phyloP scores from a whole-genome alignment of 495 filamentous ascomycete species.

The Podospora fimiseda region DNA sequence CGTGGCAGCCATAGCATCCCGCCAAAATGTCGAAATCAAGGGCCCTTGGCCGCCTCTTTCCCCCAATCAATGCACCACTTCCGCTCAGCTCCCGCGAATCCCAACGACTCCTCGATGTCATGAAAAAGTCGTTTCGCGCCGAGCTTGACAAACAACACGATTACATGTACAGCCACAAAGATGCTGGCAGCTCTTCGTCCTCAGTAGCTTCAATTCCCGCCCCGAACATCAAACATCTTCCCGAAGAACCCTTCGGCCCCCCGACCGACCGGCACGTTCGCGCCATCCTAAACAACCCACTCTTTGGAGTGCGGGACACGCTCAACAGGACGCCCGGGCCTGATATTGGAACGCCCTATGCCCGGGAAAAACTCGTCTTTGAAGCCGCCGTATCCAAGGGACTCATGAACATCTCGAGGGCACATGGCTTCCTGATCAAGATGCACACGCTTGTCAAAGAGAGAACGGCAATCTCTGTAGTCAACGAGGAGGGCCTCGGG shows the following conservation, averaged over 20 bases:
- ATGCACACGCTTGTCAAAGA: constrained; percentile 26
- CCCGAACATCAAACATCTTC: background rate
- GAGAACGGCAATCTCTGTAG: constrained; percentile 17
- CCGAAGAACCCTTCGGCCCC: constrained; percentile 8
- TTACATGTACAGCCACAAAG: constrained; percentile 20
- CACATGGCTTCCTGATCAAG: constrained; percentile 33
- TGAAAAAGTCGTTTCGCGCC: constrained; percentile 70
- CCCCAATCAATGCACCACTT: constrained; percentile 64
- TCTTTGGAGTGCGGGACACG: constrained; percentile 36
- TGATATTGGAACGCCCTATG: background rate
- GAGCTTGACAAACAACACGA: constrained; percentile 65
- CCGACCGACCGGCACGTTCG: constrained; percentile 53
- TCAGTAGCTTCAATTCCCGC: constrained; percentile 4
- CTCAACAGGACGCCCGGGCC: background rate
- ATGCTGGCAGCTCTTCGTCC: constrained; percentile 1
- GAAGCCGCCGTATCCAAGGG: constrained; percentile 34
- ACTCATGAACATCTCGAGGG: constrained; percentile 38
- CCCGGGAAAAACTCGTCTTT: constrained; percentile 28
- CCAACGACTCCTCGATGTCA: constrained; percentile 57
- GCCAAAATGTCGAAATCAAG: constrained; percentile 26
- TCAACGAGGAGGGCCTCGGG: constrained; percentile 27
- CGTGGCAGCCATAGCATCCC: background rate
- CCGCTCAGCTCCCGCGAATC: constrained; percentile 60
- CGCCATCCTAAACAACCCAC: constrained; percentile 64
- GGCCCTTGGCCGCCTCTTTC: constrained; percentile 39